Evolutionary conservation across 192 early-diverging fungal genomes (phyloP).

Genomic region (Umbelopsis sp.): DNA sequence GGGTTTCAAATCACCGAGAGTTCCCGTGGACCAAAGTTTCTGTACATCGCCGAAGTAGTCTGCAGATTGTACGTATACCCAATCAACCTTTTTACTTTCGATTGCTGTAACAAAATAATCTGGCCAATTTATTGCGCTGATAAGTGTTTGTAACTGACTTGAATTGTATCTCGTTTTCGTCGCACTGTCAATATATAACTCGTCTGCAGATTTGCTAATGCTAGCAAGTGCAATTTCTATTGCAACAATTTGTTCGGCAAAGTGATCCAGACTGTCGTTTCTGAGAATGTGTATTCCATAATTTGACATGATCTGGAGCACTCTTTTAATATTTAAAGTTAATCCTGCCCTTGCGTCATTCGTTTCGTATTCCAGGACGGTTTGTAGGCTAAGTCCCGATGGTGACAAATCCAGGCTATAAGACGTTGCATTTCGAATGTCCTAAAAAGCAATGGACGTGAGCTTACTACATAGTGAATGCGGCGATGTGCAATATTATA

Average conservation of each 20-base stretch:
- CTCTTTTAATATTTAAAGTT: not conserved
- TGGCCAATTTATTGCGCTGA: not conserved
- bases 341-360: not conserved
- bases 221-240: not conserved
- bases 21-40: not conserved
- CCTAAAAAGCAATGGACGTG: not conserved
- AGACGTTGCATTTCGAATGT: not conserved
- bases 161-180: too few species aligned
- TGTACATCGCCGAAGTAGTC: not conserved
- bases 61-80: not conserved
- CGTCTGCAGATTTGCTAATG: not conserved
- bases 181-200: not conserved
- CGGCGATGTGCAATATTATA: too few species aligned
- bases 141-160: not conserved
- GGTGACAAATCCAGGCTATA: not conserved
- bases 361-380: not conserved
- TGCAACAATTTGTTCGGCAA: not conserved
- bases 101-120: not conserved
- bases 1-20: not conserved
- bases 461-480: too few species aligned
- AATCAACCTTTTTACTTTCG: not conserved
- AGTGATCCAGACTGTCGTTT: not conserved
- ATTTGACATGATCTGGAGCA: not conserved
- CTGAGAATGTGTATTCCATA: not conserved
- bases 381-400: not conserved